phyloP scores from a whole-genome alignment of 768 basidiomycete species.

The Amanita rubescens region DNA sequence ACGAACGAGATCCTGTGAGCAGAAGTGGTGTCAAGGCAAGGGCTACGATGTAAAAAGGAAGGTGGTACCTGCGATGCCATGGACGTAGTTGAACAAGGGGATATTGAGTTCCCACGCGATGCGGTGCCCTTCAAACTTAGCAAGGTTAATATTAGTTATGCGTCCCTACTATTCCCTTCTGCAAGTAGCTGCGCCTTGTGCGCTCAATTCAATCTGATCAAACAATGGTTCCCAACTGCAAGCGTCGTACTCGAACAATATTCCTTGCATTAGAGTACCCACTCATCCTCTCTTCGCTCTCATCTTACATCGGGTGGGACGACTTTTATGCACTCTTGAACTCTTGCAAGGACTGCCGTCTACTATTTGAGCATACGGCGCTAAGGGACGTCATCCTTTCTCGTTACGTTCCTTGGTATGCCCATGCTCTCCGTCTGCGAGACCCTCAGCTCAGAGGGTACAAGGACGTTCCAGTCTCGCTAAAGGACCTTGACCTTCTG shows the following conservation, averaged over 20 bases:
- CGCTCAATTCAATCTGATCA: too few species aligned
- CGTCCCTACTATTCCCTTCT: too few species aligned
- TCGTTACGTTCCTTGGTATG: conserved; percentile 55
- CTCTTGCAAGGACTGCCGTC: conserved; percentile 26
- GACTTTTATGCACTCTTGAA: conserved; percentile 31
- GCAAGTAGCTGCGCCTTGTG: too few species aligned
- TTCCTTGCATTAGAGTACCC: conserved; percentile 15
- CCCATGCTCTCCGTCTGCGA: conserved; percentile 31
- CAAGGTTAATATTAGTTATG: too few species aligned
- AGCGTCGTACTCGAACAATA: not conserved
- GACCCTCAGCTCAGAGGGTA: conserved; percentile 29
- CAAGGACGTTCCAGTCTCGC: conserved; percentile 42
- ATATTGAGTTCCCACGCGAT: conserved; percentile 6
- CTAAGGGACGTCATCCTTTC: conserved; percentile 34
- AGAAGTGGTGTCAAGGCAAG: conserved; percentile 5
- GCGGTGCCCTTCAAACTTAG: too few species aligned
- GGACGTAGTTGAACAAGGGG: not conserved
- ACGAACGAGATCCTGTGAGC: conserved; percentile 42
- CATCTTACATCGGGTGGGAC: conserved; percentile 30
- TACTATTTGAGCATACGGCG: conserved; percentile 21
- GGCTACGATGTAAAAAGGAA: not conserved
- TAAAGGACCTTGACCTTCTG: conserved; percentile 57
- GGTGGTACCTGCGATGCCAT: conserved; percentile 17
- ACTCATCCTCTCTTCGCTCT: conserved; percentile 10
- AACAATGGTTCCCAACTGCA: too few species aligned